Percentiles rank a stretch among this genome's conserved stretches.
phyloP scores from a whole-genome alignment of 1,284 basidiomycete species.

The Wallemia ichthyophaga region DNA sequence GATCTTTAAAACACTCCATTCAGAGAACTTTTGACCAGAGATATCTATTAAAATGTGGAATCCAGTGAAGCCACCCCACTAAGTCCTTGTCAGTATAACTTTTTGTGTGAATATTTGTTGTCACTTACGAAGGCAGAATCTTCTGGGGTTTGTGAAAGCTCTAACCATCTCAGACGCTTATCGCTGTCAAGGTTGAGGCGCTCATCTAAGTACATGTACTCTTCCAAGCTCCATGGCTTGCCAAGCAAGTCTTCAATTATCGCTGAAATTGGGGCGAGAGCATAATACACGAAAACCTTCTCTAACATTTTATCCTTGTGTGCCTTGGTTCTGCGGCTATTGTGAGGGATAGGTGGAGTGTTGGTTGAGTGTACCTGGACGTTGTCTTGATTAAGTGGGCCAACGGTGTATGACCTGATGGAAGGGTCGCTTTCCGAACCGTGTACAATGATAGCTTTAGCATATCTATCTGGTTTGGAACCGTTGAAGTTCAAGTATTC shows the following conservation, averaged over 20 bases:
- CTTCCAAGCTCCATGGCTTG: neutral
- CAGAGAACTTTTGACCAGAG: neutral
- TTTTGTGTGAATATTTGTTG: too few relatives aligned
- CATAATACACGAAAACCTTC: neutral
- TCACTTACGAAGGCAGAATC: neutral
- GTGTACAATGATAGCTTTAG: slow-evolving; percentile 10
- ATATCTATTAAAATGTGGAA: neutral
- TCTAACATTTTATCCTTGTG: neutral
- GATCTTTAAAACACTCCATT: neutral
- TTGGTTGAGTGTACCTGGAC: neutral
- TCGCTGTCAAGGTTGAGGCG: neutral
- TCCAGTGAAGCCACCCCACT: neutral
- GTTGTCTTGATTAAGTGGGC: neutral
- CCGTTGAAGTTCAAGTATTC: slow-evolving; percentile 9
- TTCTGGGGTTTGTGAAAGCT: neutral
- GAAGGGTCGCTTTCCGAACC: slow-evolving; percentile 7
- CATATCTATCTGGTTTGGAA: slow-evolving; percentile 9
- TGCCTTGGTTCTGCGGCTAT: neutral
- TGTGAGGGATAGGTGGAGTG: neutral
- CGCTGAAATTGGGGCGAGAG: neutral
- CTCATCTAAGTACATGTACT: neutral
- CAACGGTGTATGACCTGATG: neutral
- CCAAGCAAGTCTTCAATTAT: neutral
- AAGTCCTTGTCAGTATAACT: neutral
- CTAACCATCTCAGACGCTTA: neutral